Conservation (phyloP, 257 asterid genomes). For the Galeopsis tetrahit region DNA sequence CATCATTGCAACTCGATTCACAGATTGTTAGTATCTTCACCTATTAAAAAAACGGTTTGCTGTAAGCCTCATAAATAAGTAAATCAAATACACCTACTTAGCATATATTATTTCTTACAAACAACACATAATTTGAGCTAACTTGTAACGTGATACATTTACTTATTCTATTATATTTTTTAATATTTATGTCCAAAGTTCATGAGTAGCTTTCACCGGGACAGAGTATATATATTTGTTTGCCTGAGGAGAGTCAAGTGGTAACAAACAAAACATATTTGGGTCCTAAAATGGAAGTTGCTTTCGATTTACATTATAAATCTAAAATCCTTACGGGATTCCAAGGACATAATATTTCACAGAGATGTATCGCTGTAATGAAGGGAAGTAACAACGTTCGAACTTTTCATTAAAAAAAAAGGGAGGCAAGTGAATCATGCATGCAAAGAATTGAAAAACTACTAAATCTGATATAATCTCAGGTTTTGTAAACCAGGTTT, state of each 20-base stretch:
- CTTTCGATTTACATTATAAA: not conserved
- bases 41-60: conserved; percentile 44
- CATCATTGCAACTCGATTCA: conserved; percentile 59
- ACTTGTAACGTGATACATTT: too few species aligned
- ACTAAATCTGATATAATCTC: not conserved
- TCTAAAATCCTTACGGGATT: not conserved
- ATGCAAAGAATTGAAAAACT: not conserved
- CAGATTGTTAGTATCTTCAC: conserved; percentile 87
- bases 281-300: not conserved
- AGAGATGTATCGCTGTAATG: not conserved
- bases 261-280: too few species aligned
- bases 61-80: conserved; percentile 13
- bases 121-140: not conserved
- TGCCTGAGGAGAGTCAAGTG: too few species aligned
- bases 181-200: too few species aligned
- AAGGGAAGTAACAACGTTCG: not conserved
- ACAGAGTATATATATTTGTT: too few species aligned
- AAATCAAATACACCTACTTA: conserved; percentile 19
- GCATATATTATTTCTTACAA: not conserved
- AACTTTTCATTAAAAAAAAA: conserved; percentile 13
- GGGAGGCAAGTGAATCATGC: not conserved
- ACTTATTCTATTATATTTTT: too few species aligned
- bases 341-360: not conserved
- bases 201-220: too few species aligned
- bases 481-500: too few species aligned